Conservation (phyloP, 2,329 filamentous ascomycete genomes). For the Talaromyces sp. region DNA sequence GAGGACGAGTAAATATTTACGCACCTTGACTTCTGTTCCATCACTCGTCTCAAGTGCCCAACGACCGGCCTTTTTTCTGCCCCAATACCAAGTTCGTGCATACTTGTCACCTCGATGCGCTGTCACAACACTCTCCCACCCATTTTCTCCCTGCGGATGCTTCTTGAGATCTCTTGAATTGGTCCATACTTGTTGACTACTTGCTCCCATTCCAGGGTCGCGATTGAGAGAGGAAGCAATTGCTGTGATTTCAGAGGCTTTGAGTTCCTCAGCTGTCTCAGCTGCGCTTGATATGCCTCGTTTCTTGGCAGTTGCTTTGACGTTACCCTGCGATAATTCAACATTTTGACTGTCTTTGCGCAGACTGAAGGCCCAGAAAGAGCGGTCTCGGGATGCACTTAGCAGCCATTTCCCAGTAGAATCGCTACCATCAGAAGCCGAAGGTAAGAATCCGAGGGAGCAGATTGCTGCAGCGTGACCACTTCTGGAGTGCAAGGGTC, state of each 20-base stretch:
- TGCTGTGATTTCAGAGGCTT: constrained; percentile 85
- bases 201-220: constrained; percentile 85
- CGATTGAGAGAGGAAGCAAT: constrained; percentile 89
- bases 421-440: constrained; percentile 84
- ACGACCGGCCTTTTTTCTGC: constrained; percentile 81
- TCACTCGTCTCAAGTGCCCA: constrained; percentile 91
- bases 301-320: constrained; percentile 87
- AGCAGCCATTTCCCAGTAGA: constrained; percentile 89
- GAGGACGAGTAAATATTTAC: constrained; percentile 4
- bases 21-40: constrained; percentile 62
- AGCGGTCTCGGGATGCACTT: constrained; percentile 82
- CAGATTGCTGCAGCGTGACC: constrained; percentile 86
- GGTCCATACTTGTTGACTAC: constrained; percentile 78
- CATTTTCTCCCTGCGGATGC: constrained; percentile 72
- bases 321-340: constrained; percentile 84
- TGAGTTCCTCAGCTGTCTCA: constrained; percentile 50
- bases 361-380: constrained; percentile 94
- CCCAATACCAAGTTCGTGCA: constrained; percentile 97
- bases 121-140: constrained; percentile 96
- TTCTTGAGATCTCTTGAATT: constrained; percentile 63
- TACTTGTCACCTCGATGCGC: constrained; percentile 79
- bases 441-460: constrained; percentile 75
- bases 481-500: constrained; percentile 76
- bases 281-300: constrained; percentile 17
- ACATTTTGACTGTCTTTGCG: constrained; percentile 89